Evolutionary conservation across 345 rosid genomes (phyloP), one percentile per base, ranked within the genome.

Genomic region (Dimocarpus longan): DNA sequence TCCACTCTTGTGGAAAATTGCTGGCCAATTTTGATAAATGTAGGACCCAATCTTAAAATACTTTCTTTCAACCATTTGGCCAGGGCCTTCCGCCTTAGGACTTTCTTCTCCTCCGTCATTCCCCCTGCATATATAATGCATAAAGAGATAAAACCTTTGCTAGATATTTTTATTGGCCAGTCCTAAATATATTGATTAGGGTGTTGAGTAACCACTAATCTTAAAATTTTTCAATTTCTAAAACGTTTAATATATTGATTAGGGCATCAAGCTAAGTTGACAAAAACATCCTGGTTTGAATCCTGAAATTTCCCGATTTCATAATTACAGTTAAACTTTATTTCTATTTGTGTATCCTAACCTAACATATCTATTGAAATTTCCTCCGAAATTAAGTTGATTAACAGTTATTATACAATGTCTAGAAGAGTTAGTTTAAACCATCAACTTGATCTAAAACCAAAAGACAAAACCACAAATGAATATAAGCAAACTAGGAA

Each of bases 1-100:
- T 96, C 99, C 3, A 93, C 99, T 86, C 99, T 91, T 40, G 99
- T 96, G 72, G 99, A 96, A 69, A 96, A 94, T 76, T 94, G 99
- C 83, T 96, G 99, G 28, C 99, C 99, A 79, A 94, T 87, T 89
- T 96, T 96, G 79, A 96, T 96, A 87, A 96, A 96, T 7, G 99
- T 96, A 52, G 98, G 99, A 73, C 99, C 99, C 77, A 96, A 82
- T 88, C 94, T 92, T 86, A 94, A 88, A 52, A 96, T 91, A 76
- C 79, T 93, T 77, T 96, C 99, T 76, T 96, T 96, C 70, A 96
- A 89, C 98, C 98, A 96, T 87, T 91, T 94, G 43, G 97, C 99
- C 19, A 96, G 88, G 66, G 85, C 60, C 90, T 91, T 96, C 75
- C 95, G 85, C 85, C 88, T 90, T 60, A 79, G 3, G 50, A 85